Evolutionary conservation across 2,329 filamentous ascomycete species (phyloP), one percentile per base, ranked within the genome.

Genomic region (Cryphonectria parasitica): DNA sequence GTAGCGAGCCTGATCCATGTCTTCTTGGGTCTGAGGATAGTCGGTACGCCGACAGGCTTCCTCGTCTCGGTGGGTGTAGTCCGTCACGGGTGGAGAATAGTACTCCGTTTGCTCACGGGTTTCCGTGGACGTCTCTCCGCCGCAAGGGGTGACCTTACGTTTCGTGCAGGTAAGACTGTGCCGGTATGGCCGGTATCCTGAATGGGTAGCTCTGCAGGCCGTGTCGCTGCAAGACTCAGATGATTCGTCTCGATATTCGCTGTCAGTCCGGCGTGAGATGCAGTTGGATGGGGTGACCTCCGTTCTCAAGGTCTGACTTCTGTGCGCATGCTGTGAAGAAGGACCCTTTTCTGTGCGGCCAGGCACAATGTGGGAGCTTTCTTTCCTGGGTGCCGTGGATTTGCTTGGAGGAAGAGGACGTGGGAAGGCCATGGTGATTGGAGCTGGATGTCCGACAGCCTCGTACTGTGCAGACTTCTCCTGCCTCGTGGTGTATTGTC

Each of bases 281-380:
- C 69, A 58, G n/a, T 72, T 67, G 36, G 71, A 73, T 15, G 66
- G 61, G 13, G 56, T 31, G 5, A 45, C 56, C n/a, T 39, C 43
- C 66, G 28, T 49, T 52, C 34, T 67, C 41, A 10, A 19, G 25
- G 62, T 10, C n/a, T 69, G 54, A 25, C 45, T 70, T n/a, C 19
- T n/a, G 7, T 63, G 66, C 34, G 34, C 19, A 2, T 39, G 69
- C 39, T 60, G 63, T 58, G 66, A 52, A 5, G 39, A 49, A 13
- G 56, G 6, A n/a, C 54, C 31, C 52, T 31, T 66, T n/a, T 61
- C 39, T 22, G 73, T 68, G 61, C 74, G 74, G 22, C 77, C 77
- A 25, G 75, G 74, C 25, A 76, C 56, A 54, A 77, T 54, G 39
- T 76, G 77, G 2, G 74, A 74, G 62, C 73, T 77, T 3, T 73